These are phyloP conservation scores for Salix arbutifolia DNA, from an alignment of 345 rosid genomes.

Conservation along the genomic window DNA sequence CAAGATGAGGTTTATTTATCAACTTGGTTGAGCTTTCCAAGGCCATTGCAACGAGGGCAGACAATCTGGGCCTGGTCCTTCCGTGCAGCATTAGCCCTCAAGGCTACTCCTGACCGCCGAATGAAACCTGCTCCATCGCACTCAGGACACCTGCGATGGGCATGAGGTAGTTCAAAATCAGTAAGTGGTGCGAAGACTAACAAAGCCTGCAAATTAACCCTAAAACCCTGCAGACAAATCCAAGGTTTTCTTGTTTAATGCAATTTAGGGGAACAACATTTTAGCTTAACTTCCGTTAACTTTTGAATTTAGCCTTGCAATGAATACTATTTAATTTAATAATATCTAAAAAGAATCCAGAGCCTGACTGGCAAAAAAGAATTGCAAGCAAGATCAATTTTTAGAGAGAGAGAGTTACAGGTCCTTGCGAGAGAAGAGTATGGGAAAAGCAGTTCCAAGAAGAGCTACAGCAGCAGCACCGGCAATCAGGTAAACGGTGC, in stretches of 20 bases:
- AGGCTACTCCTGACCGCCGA: conserved; percentile 43
- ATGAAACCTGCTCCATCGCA: conserved; percentile 96
- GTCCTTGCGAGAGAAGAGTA: conserved; percentile 82
- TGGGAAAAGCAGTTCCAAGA: conserved; percentile 85
- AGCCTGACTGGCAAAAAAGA: too few relatives aligned
- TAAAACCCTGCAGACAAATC: not conserved
- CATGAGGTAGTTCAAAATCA: not conserved
- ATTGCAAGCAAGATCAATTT: not conserved
- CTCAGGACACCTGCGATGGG: conserved; percentile 67
- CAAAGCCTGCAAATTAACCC: not conserved
- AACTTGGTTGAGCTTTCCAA: conserved; percentile 89
- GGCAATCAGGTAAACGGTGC: conserved; percentile 57
- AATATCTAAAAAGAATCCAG: too few relatives aligned
- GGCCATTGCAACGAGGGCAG: conserved; percentile 76
- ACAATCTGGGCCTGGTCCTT: conserved; percentile 88
- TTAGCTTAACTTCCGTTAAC: too few relatives aligned
- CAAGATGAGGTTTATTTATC: conserved; percentile 44
- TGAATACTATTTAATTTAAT: too few relatives aligned
- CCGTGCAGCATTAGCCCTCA: conserved; percentile 87
- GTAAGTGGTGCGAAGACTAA: not conserved
- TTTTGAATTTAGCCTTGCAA: too few relatives aligned
- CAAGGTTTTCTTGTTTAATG: not conserved
- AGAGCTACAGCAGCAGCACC: conserved; percentile 73
- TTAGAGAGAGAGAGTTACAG: conserved; percentile 33
- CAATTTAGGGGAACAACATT: not conserved